phyloP scores from a whole-genome alignment of 768 basidiomycete genomes.

The Mycena metata region DNA sequence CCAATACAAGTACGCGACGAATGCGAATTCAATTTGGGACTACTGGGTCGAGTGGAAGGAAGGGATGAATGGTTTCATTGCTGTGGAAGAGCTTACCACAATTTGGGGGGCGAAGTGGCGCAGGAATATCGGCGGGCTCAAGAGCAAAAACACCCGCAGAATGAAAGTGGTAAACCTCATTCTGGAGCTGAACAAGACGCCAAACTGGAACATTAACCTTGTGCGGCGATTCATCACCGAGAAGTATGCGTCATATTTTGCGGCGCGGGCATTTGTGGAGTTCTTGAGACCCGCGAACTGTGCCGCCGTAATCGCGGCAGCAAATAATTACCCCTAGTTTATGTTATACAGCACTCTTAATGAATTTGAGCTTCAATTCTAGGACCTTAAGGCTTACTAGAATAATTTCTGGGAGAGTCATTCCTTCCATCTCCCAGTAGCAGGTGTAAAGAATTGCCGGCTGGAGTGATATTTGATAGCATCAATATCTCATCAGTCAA shows the following conservation, averaged over 20 bases:
- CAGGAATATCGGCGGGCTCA: neutral
- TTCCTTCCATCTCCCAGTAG: no score
- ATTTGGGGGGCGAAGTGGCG: constrained; percentile 14
- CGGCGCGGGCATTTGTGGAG: neutral
- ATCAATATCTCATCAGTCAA: no score
- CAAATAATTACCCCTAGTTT: constrained; percentile 2
- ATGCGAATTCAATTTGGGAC: neutral
- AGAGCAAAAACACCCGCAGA: neutral
- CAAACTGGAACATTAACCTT: neutral
- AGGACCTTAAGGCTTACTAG: no score
- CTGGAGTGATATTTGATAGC: no score
- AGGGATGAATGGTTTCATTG: neutral
- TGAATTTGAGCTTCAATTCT: no score
- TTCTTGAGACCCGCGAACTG: neutral
- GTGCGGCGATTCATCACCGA: constrained; percentile 1
- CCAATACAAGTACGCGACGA: constrained; percentile 2
- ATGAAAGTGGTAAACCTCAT: constrained; percentile 10
- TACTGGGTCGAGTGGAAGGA: constrained; percentile 14
- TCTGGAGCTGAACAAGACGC: neutral
- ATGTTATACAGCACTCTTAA: no score
- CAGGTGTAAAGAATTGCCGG: no score
- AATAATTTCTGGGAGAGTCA: no score
- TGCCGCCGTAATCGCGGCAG: constrained; percentile 1
- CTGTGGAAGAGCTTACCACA: neutral
- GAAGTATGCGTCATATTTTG: neutral